Evolutionary conservation across 768 basidiomycete genomes (phyloP).

Genomic region (Lactifluus volemus): DNA sequence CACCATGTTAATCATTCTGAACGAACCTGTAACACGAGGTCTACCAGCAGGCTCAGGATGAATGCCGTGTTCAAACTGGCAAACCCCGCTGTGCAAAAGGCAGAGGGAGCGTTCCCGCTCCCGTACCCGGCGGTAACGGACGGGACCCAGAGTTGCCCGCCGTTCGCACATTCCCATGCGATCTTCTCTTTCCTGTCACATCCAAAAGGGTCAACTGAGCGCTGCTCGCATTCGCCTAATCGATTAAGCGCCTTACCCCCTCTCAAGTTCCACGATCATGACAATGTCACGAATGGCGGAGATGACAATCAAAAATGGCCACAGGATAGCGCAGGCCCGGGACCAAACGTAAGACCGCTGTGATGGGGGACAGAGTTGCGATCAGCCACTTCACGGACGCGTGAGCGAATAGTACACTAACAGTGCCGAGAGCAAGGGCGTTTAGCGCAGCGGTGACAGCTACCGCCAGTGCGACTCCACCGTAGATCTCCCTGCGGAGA

Average conservation of each 20-base stretch:
- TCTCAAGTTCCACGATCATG: constrained; percentile 66
- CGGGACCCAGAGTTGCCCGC: constrained; percentile 51
- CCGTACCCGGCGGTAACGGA: constrained; percentile 35
- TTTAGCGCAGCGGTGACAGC: constrained; percentile 43
- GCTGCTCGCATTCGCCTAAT: constrained; percentile 4
- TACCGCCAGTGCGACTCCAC: constrained; percentile 51
- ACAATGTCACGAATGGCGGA: constrained; percentile 54
- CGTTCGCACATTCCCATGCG: constrained; percentile 64
- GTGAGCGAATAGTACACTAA: constrained; percentile 23
- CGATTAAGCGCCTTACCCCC: constrained; percentile 43
- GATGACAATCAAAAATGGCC: constrained; percentile 64
- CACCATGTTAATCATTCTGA: constrained; percentile 13
- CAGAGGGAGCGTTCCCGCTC: constrained; percentile 40
- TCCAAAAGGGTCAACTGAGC: neutral
- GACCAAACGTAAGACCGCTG: constrained; percentile 67
- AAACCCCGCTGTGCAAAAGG: constrained; percentile 54
- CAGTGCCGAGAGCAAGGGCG: constrained; percentile 55
- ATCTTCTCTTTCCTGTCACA: constrained; percentile 53
- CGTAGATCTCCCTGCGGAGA: constrained; percentile 52
- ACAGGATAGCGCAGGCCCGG: constrained; percentile 53
- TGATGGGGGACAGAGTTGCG: constrained; percentile 10
- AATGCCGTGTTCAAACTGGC: constrained; percentile 54
- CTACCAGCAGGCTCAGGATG: constrained; percentile 51
- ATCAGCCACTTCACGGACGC: constrained; percentile 19
- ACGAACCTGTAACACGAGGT: constrained; percentile 58